phyloP scores from a whole-genome alignment of 768 basidiomycete species.

The Rhodotorula paludigena region DNA sequence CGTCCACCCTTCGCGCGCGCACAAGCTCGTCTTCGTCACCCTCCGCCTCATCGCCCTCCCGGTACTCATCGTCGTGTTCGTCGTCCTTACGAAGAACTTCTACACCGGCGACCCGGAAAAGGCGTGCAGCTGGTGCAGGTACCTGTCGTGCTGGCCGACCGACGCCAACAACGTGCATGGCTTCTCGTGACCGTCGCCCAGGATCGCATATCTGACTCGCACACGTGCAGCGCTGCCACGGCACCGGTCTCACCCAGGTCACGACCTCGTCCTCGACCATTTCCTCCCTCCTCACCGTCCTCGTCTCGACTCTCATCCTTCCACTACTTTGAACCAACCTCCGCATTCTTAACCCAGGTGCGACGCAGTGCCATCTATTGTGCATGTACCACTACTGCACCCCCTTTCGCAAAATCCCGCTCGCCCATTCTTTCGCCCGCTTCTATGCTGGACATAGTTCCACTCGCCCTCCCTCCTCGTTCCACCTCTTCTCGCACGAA shows the following conservation, averaged over 20 bases:
- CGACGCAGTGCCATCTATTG: too few species aligned
- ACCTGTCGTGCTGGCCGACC: constrained; percentile 85
- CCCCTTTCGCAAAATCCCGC: too few species aligned
- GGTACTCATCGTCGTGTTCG: constrained; percentile 69
- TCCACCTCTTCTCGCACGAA: too few species aligned
- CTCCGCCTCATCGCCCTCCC: constrained; percentile 70
- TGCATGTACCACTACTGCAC: too few species aligned
- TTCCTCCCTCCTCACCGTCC: constrained; percentile 9
- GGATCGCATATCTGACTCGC: neutral
- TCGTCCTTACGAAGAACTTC: constrained; percentile 79
- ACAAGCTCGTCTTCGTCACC: constrained; percentile 65
- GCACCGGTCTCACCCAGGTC: constrained; percentile 23
- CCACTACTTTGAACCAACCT: constrained; percentile 4
- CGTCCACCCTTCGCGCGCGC: constrained; percentile 68
- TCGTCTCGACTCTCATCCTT: constrained; percentile 22
- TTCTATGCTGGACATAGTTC: too few species aligned
- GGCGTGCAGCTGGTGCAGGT: constrained; percentile 57
- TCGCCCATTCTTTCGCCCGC: too few species aligned
- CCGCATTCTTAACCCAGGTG: neutral
- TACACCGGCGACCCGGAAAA: constrained; percentile 81
- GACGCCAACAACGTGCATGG: constrained; percentile 46
- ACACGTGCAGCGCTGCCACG: constrained; percentile 28
- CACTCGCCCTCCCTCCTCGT: too few species aligned
- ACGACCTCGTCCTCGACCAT: constrained; percentile 7
- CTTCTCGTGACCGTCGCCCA: too few species aligned